These are phyloP conservation scores for Acanthamoeba lenticulata DNA, from an alignment of 208 protist genomes.

Conservation along the genomic window DNA sequence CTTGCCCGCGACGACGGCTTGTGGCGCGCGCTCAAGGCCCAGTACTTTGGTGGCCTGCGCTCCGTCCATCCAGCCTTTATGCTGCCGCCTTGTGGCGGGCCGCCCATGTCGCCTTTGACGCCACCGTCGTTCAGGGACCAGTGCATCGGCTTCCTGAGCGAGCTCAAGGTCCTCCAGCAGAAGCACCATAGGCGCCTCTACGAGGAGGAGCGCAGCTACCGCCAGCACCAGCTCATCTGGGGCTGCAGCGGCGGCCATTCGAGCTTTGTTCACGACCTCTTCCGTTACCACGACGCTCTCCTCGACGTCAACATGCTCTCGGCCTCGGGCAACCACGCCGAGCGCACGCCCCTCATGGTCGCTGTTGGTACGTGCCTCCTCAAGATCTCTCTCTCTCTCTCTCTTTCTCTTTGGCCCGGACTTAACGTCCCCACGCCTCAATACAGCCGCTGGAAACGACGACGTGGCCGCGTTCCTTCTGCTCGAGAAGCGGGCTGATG, in stretches of 20 bases:
- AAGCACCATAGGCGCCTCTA: constrained; percentile 35
- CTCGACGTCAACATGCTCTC: constrained; percentile 48
- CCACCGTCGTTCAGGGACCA: neutral
- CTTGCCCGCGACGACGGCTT: neutral
- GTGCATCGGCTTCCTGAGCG: constrained; percentile 31
- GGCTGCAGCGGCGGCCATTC: constrained; percentile 26
- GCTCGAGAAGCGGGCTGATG: constrained; percentile 10
- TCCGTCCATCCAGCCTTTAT: neutral
- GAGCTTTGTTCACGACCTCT: constrained; percentile 43
- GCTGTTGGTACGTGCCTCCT: constrained; percentile 9
- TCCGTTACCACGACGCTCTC: constrained; percentile 3
- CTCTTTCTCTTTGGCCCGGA: neutral
- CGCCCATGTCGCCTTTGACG: neutral
- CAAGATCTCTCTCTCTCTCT: neutral
- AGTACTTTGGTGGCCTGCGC: neutral
- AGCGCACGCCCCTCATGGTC: constrained; percentile 47
- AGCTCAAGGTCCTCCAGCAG: constrained; percentile 27
- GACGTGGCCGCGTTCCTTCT: neutral
- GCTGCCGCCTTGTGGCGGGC: no score
- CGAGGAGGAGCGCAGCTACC: constrained; percentile 18
- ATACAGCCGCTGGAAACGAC: neutral
- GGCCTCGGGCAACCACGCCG: constrained; percentile 27
- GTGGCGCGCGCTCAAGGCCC: neutral
- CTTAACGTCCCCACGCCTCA: no score
- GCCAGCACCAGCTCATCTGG: constrained; percentile 32